phyloP scores from a whole-genome alignment of 352 stramenopile genomes.

The Phytopythium litorale region DNA sequence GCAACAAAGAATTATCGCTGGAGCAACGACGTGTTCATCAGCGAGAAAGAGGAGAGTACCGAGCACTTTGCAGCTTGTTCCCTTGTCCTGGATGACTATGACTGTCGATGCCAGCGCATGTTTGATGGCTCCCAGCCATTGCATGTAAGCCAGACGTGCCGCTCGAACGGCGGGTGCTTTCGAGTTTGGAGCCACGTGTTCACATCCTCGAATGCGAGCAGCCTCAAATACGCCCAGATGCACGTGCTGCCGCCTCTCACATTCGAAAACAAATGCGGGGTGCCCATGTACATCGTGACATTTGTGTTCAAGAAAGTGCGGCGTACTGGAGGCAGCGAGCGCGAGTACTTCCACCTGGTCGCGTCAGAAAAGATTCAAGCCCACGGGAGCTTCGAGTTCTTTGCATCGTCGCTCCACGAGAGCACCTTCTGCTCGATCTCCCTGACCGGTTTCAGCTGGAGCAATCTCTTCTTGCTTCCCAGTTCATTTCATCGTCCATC shows the following conservation, averaged over 20 bases:
- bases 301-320: conserved; percentile 83
- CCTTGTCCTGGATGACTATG: conserved; percentile 64
- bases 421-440: conserved; percentile 74
- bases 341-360: conserved; percentile 74
- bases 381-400: conserved; percentile 44
- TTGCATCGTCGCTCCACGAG: conserved; percentile 70
- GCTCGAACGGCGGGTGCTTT: conserved; percentile 69
- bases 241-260: conserved; percentile 57
- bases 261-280: conserved; percentile 78
- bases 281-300: conserved; percentile 58
- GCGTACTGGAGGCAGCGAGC: conserved; percentile 42
- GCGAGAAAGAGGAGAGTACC: conserved; percentile 51
- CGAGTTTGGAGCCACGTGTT: conserved; percentile 60
- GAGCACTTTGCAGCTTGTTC: conserved; percentile 65
- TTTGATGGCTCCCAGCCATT: conserved; percentile 71
- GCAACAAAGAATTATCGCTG: conserved; percentile 53
- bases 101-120: conserved; percentile 76
- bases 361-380: conserved; percentile 56
- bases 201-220: conserved; percentile 60
- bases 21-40: conserved; percentile 80
- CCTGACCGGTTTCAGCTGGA: conserved; percentile 78
- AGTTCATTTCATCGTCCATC: conserved; percentile 16
- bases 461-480: conserved; percentile 61
- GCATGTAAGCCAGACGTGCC: conserved; percentile 65
- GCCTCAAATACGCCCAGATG: conserved; percentile 64